These are phyloP conservation scores for Hibiscus tridactylites DNA, from an alignment of 345 rosid genomes.

Conservation along the genomic window DNA sequence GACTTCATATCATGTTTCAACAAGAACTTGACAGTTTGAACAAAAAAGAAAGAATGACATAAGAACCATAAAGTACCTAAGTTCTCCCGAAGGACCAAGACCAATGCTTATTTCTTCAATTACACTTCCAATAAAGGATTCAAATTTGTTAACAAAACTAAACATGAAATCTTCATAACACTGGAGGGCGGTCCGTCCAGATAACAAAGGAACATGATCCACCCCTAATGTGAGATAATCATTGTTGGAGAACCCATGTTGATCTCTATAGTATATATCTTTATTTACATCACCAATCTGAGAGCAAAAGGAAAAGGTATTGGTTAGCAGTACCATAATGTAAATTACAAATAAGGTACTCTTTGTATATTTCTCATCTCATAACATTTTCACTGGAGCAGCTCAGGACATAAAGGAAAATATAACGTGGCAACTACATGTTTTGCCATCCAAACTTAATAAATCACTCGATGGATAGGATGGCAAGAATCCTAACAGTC, in stretches of 20 bases:
- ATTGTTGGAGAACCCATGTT: constrained; percentile 41
- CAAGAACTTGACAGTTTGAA: constrained; percentile 1
- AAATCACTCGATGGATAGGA: not conserved
- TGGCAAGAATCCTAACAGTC: constrained; percentile 8
- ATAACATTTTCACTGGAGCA: not conserved
- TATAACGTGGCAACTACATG: no score
- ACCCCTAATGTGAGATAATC: constrained; percentile 71
- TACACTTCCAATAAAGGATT: constrained; percentile 36
- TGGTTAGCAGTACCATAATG: not conserved
- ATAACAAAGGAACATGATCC: constrained; percentile 50
- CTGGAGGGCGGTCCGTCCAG: constrained; percentile 57
- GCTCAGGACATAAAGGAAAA: not conserved
- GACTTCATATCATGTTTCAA: constrained; percentile 10
- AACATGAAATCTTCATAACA: constrained; percentile 59
- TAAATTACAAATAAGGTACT: not conserved
- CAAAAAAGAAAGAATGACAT: not conserved
- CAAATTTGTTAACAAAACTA: constrained; percentile 47
- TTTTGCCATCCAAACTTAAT: not conserved
- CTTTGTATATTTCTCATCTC: not conserved
- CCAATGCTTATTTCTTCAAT: constrained; percentile 65
- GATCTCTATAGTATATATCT: constrained; percentile 55
- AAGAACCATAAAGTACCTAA: constrained; percentile 31
- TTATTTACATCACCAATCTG: constrained; percentile 54
- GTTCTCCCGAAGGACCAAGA: constrained; percentile 68
- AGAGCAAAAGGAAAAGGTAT: constrained; percentile 1